Percentiles rank a stretch among this genome's conserved stretches.
Conservation (phyloP, 2,329 filamentous ascomycete species). For the Hypoxylon rubiginosum region DNA sequence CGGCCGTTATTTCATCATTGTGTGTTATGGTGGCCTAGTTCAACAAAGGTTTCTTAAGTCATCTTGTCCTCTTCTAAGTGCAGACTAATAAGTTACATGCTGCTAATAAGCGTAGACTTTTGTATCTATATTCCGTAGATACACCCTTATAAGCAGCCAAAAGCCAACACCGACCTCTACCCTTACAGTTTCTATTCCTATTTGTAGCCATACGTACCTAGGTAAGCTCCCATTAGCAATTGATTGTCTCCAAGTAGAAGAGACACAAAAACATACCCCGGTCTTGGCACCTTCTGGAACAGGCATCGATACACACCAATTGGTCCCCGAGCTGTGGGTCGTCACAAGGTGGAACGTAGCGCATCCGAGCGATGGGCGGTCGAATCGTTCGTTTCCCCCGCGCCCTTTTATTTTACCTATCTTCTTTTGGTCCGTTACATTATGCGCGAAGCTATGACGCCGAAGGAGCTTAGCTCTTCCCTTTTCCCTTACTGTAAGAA, state of each 20-base stretch:
- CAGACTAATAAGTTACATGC: not conserved
- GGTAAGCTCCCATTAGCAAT: not conserved
- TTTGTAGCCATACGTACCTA: too few relatives aligned
- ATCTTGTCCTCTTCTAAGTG: not conserved
- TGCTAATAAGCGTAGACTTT: not conserved
- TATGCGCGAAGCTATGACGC: not conserved
- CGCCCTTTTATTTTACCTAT: slow-evolving; percentile 15
- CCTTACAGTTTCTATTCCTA: too few relatives aligned
- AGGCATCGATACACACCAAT: slow-evolving; percentile 24
- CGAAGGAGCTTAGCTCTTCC: not conserved
- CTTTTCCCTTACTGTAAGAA: not conserved
- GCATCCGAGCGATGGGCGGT: slow-evolving; percentile 13
- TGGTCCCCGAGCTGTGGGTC: slow-evolving; percentile 19
- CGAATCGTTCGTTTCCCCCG: slow-evolving; percentile 26
- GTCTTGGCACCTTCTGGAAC: slow-evolving; percentile 33
- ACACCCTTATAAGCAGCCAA: too few relatives aligned
- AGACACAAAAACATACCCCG: slow-evolving; percentile 11
- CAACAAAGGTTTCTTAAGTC: not conserved
- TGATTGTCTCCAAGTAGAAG: not conserved
- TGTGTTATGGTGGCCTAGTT: not conserved
- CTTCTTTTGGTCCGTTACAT: too few relatives aligned
- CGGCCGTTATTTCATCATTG: not conserved
- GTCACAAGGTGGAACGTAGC: slow-evolving; percentile 28
- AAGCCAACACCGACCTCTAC: too few relatives aligned
- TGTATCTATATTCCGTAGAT: too few relatives aligned